phyloP scores from a whole-genome alignment of 129 eudicot genomes.

The Kitagawia praeruptora region DNA sequence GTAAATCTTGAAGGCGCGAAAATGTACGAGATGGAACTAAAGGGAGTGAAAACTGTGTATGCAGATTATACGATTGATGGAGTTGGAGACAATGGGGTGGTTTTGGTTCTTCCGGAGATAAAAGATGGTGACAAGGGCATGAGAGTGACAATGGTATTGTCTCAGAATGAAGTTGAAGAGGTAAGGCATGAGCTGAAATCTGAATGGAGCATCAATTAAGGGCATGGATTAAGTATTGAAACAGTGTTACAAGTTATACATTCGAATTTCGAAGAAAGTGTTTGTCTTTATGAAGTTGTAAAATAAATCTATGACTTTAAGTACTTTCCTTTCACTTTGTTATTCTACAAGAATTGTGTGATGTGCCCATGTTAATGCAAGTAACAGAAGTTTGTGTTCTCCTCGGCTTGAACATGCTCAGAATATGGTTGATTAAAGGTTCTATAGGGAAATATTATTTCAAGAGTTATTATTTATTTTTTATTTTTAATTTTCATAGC shows the following conservation, averaged over 20 bases:
- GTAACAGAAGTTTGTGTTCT: background rate
- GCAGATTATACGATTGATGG: slow-evolving; percentile 28
- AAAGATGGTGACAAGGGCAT: slow-evolving; percentile 15
- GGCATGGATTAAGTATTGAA: background rate
- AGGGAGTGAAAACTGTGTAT: slow-evolving; percentile 21
- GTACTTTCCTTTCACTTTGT: background rate
- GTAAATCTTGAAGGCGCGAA: slow-evolving; percentile 34
- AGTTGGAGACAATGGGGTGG: slow-evolving; percentile 47
- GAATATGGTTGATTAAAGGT: background rate
- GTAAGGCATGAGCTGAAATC: slow-evolving; percentile 27
- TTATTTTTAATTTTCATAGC: too few species aligned
- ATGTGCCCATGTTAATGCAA: background rate
- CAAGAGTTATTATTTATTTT: too few species aligned
- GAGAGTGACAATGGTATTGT: slow-evolving; percentile 28
- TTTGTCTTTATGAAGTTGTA: background rate
- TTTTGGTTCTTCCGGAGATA: slow-evolving; percentile 32
- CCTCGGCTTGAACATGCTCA: background rate
- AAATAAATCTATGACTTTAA: background rate
- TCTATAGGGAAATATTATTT: too few species aligned
- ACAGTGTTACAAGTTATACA: background rate
- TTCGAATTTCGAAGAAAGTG: background rate
- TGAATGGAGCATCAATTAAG: slow-evolving; percentile 26
- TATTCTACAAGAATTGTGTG: background rate
- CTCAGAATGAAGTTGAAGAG: slow-evolving; percentile 22
- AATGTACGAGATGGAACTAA: slow-evolving; percentile 22